Conservation (phyloP, 2,329 filamentous ascomycete species). For the Curvularia lunata region DNA sequence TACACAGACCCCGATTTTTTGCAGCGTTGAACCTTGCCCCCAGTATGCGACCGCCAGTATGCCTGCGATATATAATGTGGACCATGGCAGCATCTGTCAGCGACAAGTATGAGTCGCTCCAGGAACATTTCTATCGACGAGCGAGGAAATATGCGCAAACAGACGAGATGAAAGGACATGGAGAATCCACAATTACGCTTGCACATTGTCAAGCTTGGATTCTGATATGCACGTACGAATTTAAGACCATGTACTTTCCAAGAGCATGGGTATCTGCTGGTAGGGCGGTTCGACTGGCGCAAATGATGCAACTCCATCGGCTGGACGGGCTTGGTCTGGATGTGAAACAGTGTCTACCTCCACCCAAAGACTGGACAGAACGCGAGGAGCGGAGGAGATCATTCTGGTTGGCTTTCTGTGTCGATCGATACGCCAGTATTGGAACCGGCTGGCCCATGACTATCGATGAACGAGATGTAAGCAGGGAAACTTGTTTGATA, state of each 20-base stretch:
- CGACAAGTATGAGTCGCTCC: conserved; percentile 79
- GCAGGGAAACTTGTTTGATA: conserved; percentile 24
- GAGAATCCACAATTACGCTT: conserved; percentile 85
- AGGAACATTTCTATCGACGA: conserved; percentile 87
- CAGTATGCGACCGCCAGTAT: conserved; percentile 82
- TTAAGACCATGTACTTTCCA: conserved; percentile 97
- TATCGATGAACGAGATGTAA: conserved; percentile 83
- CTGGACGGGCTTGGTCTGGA: conserved; percentile 82
- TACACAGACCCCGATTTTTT: conserved; percentile 86
- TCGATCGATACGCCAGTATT: conserved; percentile 92
- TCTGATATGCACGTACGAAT: conserved; percentile 83
- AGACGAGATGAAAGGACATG: conserved; percentile 91
- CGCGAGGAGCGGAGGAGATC: conserved; percentile 87
- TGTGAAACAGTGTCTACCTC: conserved; percentile 88
- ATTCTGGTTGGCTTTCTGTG: conserved; percentile 92
- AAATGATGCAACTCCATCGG: conserved; percentile 93
- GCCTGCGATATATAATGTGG: conserved; percentile 94
- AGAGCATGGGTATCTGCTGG: conserved; percentile 94
- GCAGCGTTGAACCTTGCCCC: conserved; percentile 90
- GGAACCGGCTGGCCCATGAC: conserved; percentile 97
- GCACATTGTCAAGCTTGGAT: conserved; percentile 86
- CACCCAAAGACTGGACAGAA: conserved; percentile 92
- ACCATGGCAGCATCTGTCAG: conserved; percentile 84
- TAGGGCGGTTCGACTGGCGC: conserved; percentile 75
- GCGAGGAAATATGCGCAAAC: conserved; percentile 88